phyloP scores from a whole-genome alignment of 2,329 filamentous ascomycete species.

The Stachybotrys chartarum region DNA sequence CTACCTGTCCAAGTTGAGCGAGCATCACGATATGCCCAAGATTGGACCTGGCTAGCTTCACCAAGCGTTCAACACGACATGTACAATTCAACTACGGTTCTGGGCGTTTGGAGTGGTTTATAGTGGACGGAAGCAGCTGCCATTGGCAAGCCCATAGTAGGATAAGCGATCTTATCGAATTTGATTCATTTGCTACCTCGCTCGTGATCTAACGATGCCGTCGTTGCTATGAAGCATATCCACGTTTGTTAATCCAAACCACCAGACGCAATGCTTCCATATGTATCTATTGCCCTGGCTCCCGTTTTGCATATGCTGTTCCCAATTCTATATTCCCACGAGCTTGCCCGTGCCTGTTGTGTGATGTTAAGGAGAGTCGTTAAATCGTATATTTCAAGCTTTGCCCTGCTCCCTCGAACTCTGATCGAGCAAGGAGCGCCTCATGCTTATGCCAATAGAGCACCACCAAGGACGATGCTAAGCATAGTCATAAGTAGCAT shows the following conservation, averaged over 20 bases:
- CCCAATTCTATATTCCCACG: not conserved
- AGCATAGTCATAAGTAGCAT: conserved; percentile 16
- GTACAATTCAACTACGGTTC: too few species aligned
- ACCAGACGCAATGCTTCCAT: not conserved
- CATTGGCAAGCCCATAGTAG: too few species aligned
- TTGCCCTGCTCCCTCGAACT: conserved; percentile 1
- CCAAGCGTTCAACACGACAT: too few species aligned
- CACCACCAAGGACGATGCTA: conserved; percentile 17
- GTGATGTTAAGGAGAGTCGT: not conserved
- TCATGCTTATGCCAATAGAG: conserved; percentile 1
- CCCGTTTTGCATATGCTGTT: not conserved
- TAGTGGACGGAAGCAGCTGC: too few species aligned
- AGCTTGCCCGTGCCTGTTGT: not conserved
- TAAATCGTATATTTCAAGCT: not conserved
- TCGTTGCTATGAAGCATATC: not conserved
- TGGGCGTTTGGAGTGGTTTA: too few species aligned
- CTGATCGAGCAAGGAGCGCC: conserved; percentile 1
- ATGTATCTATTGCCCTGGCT: not conserved
- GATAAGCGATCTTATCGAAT: not conserved
- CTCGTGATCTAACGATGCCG: not conserved
- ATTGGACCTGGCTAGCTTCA: conserved; percentile 47
- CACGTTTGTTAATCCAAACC: not conserved
- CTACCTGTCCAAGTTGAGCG: conserved; percentile 83
- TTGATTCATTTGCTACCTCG: not conserved
- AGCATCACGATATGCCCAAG: conserved; percentile 94